Conservation (phyloP, 352 stramenopile species). For the Phytophthora brassicae region DNA sequence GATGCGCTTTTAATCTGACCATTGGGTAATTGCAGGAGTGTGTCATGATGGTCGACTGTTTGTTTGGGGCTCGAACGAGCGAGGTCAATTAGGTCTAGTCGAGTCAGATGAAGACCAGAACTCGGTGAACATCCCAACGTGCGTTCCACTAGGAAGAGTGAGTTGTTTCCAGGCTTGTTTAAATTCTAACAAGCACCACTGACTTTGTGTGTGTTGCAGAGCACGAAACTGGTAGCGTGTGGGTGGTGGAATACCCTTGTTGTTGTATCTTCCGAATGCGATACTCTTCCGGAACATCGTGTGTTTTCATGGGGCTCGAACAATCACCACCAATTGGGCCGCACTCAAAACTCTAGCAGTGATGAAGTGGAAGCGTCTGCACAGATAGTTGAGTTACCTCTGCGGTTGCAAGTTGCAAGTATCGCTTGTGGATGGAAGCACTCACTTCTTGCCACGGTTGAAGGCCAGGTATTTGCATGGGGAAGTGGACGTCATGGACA, state of each 20-base stretch:
- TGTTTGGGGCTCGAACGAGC: conserved; percentile 71
- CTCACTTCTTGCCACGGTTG: conserved; percentile 53
- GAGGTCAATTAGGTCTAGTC: conserved; percentile 40
- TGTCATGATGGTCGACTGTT: conserved; percentile 41
- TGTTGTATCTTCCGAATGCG: conserved; percentile 20
- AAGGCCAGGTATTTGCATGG: conserved; percentile 64
- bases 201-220: conserved; percentile 15
- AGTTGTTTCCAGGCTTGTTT: neutral
- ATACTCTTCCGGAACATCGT: conserved; percentile 15
- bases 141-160: conserved; percentile 20
- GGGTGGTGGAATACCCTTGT: conserved; percentile 76
- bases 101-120: conserved; percentile 10
- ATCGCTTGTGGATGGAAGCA: conserved; percentile 86
- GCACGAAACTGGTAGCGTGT: conserved; percentile 49
- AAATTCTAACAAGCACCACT: neutral
- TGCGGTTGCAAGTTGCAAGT: conserved; percentile 41
- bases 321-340: conserved; percentile 51
- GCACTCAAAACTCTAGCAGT: neutral
- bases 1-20: neutral
- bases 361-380: neutral
- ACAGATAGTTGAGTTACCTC: conserved; percentile 25
- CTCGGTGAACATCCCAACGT: conserved; percentile 7
- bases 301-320: conserved; percentile 66
- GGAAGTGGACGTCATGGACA: conserved; percentile 72
- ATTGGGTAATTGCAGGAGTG: conserved; percentile 26